Evolutionary conservation across 2,329 filamentous ascomycete genomes (phyloP).

Genomic region (Apiospora malaysiana): DNA sequence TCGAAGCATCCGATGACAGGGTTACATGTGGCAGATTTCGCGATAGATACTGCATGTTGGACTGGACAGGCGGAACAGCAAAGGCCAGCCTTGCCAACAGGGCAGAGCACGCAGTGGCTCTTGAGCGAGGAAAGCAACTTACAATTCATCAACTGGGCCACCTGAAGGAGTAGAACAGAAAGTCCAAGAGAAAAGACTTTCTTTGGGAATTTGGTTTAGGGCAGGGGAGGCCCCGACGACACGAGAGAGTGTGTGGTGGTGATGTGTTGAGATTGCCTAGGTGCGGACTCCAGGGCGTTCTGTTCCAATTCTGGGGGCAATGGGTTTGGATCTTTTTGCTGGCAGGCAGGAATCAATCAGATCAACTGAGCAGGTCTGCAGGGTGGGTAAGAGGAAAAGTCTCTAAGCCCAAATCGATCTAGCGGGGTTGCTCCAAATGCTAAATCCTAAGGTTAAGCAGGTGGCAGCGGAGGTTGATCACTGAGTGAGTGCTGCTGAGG

Average conservation of each 20-base stretch:
- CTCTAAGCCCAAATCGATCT: conserved; percentile 11
- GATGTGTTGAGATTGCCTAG: conserved; percentile 19
- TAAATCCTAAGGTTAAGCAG: background rate
- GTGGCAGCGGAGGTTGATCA: background rate
- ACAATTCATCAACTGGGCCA: conserved; percentile 40
- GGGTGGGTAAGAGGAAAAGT: background rate
- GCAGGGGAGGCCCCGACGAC: conserved; percentile 14
- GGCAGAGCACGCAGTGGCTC: conserved; percentile 22
- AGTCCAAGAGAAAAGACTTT: background rate
- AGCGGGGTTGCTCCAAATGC: conserved; percentile 9
- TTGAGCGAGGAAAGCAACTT: conserved; percentile 34
- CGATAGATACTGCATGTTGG: conserved; percentile 38
- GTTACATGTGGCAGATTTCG: conserved; percentile 36
- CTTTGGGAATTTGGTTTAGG: background rate
- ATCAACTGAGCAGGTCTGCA: conserved; percentile 18
- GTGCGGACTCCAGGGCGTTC: conserved; percentile 6
- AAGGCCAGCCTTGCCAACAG: conserved; percentile 33
- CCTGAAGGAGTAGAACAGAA: conserved; percentile 27
- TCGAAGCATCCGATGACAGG: conserved; percentile 34
- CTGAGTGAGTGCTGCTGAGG: no score
- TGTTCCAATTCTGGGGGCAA: conserved; percentile 18
- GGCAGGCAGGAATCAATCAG: conserved; percentile 17
- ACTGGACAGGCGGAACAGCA: conserved; percentile 34
- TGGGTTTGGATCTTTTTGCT: conserved; percentile 19
- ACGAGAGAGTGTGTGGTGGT: conserved; percentile 15